Conservation (phyloP, 805 yeast genomes). For the Candida qinlingensis region DNA sequence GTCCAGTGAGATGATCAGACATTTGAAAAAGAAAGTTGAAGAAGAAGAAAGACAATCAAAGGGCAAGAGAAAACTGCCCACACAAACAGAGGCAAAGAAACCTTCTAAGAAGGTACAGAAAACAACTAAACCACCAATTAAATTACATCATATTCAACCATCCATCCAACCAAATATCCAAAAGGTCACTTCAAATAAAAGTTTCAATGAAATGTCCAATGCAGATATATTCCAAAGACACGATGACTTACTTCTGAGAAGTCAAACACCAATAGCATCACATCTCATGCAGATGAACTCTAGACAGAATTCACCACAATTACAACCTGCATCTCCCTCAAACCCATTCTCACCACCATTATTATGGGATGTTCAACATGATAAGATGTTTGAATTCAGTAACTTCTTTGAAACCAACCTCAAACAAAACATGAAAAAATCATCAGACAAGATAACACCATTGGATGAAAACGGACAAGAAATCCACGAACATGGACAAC, state of each 20-base stretch:
- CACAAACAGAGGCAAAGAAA: not conserved
- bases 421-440: conserved; percentile 13
- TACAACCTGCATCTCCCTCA: conserved; percentile 2
- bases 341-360: not conserved
- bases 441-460: conserved; percentile 13
- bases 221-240: conserved; percentile 8
- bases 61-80: conserved; percentile 2
- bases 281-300: conserved; percentile 15
- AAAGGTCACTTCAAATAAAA: not conserved
- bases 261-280: conserved; percentile 22
- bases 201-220: conserved; percentile 1
- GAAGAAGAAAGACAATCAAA: conserved; percentile 16
- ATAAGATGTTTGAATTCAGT: conserved; percentile 18
- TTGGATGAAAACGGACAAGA: conserved; percentile 8
- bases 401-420: conserved; percentile 23
- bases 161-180: not conserved
- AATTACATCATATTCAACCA: not conserved
- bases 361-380: conserved; percentile 8
- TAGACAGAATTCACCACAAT: conserved; percentile 7
- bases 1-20: conserved; percentile 26
- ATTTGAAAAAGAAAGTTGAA: conserved; percentile 24
- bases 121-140: not conserved
- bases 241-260: conserved; percentile 10
- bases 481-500: not conserved
- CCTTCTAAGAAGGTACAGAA: not conserved